phyloP scores from a whole-genome alignment of 164 flowering plant genomes.

The Piper betle region DNA sequence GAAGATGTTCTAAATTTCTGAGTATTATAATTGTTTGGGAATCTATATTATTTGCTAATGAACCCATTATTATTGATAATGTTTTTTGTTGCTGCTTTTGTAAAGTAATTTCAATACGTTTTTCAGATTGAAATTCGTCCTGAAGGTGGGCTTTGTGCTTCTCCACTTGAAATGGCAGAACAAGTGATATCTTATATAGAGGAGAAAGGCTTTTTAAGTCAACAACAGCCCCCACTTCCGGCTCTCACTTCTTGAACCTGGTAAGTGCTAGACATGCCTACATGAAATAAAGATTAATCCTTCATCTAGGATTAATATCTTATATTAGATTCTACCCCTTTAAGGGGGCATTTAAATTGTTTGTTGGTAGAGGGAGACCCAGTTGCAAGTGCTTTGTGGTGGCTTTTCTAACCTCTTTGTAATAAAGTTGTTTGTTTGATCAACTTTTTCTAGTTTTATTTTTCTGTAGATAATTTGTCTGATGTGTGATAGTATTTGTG shows the following conservation, averaged over 20 bases:
- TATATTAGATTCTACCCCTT: background rate
- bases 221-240: background rate
- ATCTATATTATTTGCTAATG: background rate
- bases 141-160: conserved; percentile 24
- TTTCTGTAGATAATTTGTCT: background rate
- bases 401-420: background rate
- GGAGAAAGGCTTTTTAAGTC: conserved; percentile 43
- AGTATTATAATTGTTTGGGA: background rate
- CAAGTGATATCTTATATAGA: conserved; percentile 57
- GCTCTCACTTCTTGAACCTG: background rate
- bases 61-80: background rate
- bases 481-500: too few relatives aligned
- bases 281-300: background rate
- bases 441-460: background rate
- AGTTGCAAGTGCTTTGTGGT: background rate
- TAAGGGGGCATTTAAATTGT: background rate
- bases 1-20: background rate
- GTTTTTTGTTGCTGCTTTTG: background rate
- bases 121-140: conserved; percentile 47
- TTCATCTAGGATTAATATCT: background rate
- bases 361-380: background rate
- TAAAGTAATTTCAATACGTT: background rate
- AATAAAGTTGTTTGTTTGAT: too few relatives aligned
- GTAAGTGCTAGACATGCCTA: background rate
- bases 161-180: conserved; percentile 57